These are phyloP conservation scores for Ophiostoma montium DNA, from an alignment of 2,329 filamentous ascomycete genomes.

Conservation along the genomic window DNA sequence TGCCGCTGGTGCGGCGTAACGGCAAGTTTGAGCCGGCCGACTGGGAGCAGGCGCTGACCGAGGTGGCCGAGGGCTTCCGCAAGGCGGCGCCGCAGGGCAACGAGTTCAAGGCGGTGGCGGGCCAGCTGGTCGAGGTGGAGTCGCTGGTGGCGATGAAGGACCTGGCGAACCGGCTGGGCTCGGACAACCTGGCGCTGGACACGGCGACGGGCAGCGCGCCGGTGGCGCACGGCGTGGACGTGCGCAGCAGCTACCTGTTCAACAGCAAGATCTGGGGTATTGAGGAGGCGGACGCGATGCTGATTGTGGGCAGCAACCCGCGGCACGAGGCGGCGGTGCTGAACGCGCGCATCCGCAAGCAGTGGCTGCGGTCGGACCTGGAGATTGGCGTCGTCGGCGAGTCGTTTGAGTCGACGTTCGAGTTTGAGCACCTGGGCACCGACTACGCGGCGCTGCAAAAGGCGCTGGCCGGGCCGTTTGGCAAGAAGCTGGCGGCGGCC, in stretches of 20 bases:
- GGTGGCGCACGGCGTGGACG: conserved; percentile 80
- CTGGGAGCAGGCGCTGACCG: conserved; percentile 89
- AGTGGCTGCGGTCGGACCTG: conserved; percentile 90
- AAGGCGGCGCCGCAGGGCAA: conserved; percentile 71
- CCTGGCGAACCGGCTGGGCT: conserved; percentile 87
- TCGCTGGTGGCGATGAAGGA: conserved; percentile 95
- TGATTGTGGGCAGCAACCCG: conserved; percentile 89
- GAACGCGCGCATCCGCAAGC: conserved; percentile 93
- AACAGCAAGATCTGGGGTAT: conserved; percentile 92
- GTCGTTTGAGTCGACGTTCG: conserved; percentile 85
- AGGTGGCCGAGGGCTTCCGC: conserved; percentile 70
- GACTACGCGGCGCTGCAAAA: conserved; percentile 71
- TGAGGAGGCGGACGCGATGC: conserved; percentile 82
- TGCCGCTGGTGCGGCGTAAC: conserved; percentile 74
- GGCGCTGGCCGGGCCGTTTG: conserved; percentile 73
- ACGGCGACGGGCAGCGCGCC: conserved; percentile 73
- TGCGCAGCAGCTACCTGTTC: conserved; percentile 90
- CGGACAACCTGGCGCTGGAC: conserved; percentile 88
- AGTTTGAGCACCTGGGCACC: conserved; percentile 78
- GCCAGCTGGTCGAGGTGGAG: conserved; percentile 83
- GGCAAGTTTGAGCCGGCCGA: conserved; percentile 84
- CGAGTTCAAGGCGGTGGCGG: conserved; percentile 91
- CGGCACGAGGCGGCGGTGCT: conserved; percentile 89
- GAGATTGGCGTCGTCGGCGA: conserved; percentile 87
- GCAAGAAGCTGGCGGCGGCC: conserved; percentile 77